Base-by-base conservation (phyloP, 2,329 filamentous ascomycete species). In the Fusarium agapanthi region DNA sequence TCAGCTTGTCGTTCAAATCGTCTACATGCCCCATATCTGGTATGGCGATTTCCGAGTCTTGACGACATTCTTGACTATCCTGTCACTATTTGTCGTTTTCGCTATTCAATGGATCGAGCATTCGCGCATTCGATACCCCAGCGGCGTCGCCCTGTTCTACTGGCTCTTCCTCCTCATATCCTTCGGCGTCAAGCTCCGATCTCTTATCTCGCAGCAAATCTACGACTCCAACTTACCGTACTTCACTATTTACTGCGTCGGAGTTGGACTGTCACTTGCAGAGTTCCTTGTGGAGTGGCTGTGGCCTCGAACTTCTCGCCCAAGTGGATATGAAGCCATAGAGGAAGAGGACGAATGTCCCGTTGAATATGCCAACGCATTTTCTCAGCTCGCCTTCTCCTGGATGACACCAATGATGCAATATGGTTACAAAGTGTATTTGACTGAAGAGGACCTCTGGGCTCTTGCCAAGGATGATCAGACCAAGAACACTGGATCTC, bases 401-500 rank as follows among this genome's bases (percentile, higher is more conserved):
- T 99, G 96, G 96, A 98, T 99, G 95, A 98, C 96, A 0, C 95
- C 96, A 1, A 85, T 99, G 89, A 99, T 99, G 96, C 95, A 91
- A 79, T 92, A 92, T 79, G 96, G 96, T 3, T 98, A 99, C 85
- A 93, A 92, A 79, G 90, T 95, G 66, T 99, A 91, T 80, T 86
- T 99, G 69, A 97, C 95, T 3, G 95, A 98, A 80, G 94, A 98
- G 72, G 95, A 99, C 81, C 87, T 99, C 30, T 99, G 97, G 97
- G 95, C 94, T 68, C 86, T 99, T 65, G 90, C 95, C 44, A 92
- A 90, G 78, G 85, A 88, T 66, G 95, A 98, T 79, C 92, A 92
- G 38, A 97, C 95, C 16, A 90, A 90, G 73, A 85, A 87, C 18
- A 97, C 95, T 0, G 90, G 92, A 9, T 83, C 86, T 37, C 84